Evolutionary conservation across 345 rosid species (phyloP).

Genomic region (Populus simonii): DNA sequence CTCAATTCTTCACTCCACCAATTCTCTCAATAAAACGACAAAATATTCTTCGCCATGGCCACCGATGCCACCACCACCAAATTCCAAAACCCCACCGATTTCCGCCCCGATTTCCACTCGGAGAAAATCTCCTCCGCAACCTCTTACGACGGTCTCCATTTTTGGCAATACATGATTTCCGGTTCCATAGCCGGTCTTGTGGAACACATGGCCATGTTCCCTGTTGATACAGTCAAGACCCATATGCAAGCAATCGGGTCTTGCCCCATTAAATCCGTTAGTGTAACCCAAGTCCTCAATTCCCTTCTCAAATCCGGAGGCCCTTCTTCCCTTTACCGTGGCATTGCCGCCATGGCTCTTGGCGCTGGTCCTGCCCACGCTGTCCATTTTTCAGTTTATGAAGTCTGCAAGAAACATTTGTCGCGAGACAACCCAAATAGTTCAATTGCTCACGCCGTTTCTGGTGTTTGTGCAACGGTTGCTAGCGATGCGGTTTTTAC

Average conservation of each 20-base stretch:
- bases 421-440: conserved; percentile 68
- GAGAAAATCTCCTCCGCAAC: conserved; percentile 32
- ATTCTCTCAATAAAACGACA: not conserved
- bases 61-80: conserved; percentile 64
- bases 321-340: conserved; percentile 69
- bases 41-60: conserved; percentile 33
- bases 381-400: conserved; percentile 87
- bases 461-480: conserved; percentile 90
- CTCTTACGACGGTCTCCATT: conserved; percentile 60
- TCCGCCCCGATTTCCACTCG: conserved; percentile 62
- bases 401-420: conserved; percentile 62
- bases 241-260: conserved; percentile 96
- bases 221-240: conserved; percentile 93
- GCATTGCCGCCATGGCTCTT: conserved; percentile 94
- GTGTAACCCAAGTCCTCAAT: conserved; percentile 69
- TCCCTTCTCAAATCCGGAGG: conserved; percentile 74
- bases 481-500: conserved; percentile 93
- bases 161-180: conserved; percentile 93
- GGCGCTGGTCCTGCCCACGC: conserved; percentile 99
- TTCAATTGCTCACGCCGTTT: conserved; percentile 71
- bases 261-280: conserved; percentile 81
- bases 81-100: conserved; percentile 54
- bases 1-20: not conserved
- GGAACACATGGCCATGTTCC: conserved; percentile 99
- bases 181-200: conserved; percentile 91